Evolutionary conservation across 2,329 filamentous ascomycete genomes (phyloP), one percentile per base, ranked within the genome.

Genomic region (Diaporthe eres): DNA sequence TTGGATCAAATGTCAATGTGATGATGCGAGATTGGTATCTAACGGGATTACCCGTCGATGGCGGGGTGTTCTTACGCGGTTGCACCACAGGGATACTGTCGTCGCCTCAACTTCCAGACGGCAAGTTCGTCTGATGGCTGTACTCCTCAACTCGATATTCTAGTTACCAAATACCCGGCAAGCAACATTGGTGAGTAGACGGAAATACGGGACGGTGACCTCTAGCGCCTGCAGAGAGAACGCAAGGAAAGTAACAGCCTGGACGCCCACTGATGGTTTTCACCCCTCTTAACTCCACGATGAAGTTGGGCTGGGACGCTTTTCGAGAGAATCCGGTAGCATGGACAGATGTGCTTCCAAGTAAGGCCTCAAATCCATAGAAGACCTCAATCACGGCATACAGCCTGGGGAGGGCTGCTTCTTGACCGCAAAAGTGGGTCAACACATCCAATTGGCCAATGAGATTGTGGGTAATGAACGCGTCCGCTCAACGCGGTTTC

Each of bases 361-460:
- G 22, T 53, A 28, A 25, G 15, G 61, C 42, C 9, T 13, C 7
- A 7, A 1, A n/a, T 12, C 15, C 1, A 34, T 10, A 13, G 5
- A 19, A 31, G 10, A 22, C 7, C 60, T 47, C 25, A 22, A 12
- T 22, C 3, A 17, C 13, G 13, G 10, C 44, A 37, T 15, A 9
- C 25, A 8, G 37, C 37, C 37, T 39, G 37, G 37, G 1, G 57
- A 61, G 28, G 19, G 7, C 31, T 22, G n/a, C 39, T 71, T 22
- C 63, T 22, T 25, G 28, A 22, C 22, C 2, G 5, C 0, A 22
- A 28, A 42, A 55, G 65, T 70, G 65, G 65, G 65, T 42, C 47
- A 2, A 0, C 5, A 2, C 13, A 10, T n/a, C 25, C 51, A 71
- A 76, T 77, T 77, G 74, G 60, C 77, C 75, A 78, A 78, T 77